Conservation (phyloP, 2,329 filamentous ascomycete species). For the Venturia effusa region DNA sequence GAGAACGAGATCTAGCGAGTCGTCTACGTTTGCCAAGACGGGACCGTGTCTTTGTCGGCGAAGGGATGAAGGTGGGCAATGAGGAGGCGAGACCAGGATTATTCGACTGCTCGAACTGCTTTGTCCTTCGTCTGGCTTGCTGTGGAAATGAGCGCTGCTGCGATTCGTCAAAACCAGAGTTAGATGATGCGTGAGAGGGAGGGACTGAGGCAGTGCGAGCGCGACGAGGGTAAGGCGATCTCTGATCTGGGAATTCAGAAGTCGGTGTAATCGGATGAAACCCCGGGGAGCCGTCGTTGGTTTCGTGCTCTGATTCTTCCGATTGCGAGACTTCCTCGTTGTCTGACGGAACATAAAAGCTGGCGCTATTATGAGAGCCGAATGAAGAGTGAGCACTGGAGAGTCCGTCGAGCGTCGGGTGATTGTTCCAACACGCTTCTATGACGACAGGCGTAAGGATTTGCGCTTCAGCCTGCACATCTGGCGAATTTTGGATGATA, state of each 20-base stretch:
- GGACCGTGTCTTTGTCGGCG: not conserved
- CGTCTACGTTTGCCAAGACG: conserved; percentile 8
- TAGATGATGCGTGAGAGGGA: not conserved
- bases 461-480: not conserved
- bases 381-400: conserved; percentile 9
- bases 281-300: not conserved
- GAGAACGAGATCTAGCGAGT: not conserved
- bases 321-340: not conserved
- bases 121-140: conserved; percentile 5
- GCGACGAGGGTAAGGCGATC: conserved; percentile 3
- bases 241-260: conserved; percentile 9
- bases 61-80: conserved; percentile 3
- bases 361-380: not conserved
- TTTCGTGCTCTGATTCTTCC: not conserved
- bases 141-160: not conserved
- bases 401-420: conserved; percentile 47
- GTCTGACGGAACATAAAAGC: not conserved
- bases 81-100: conserved; percentile 1
- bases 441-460: conserved; percentile 51
- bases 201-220: not conserved
- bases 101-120: conserved; percentile 6
- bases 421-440: conserved; percentile 58
- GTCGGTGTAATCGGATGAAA: conserved; percentile 11
- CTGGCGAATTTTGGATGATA: conserved; percentile 15
- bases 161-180: not conserved